Conservation (phyloP, 108 stramenopile genomes). For the Pinguiococcus pyrenoidosus region DNA sequence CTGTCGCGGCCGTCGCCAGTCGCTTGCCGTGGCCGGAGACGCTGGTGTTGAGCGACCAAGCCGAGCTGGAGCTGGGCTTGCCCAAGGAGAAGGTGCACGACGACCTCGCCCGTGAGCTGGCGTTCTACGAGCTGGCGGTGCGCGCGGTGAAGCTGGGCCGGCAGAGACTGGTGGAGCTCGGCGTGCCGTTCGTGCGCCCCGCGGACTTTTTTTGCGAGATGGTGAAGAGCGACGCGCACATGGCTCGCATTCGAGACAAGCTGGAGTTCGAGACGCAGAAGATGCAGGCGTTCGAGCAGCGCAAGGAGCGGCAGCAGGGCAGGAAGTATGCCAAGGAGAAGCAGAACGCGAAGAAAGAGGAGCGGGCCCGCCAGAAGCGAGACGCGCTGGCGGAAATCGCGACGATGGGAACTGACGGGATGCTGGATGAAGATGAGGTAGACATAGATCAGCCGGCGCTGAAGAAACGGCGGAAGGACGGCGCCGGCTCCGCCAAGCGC, state of each 20-base stretch:
- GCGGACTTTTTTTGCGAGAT: conserved; percentile 97
- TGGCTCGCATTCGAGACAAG: conserved; percentile 68
- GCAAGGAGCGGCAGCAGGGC: conserved; percentile 61
- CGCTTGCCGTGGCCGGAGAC: conserved; percentile 39
- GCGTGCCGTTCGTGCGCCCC: conserved; percentile 51
- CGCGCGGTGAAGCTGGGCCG: conserved; percentile 65
- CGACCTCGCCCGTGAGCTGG: conserved; percentile 67
- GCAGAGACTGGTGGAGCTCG: conserved; percentile 13
- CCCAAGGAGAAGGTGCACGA: conserved; percentile 79
- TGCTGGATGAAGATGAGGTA: not conserved
- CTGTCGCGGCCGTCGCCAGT: not conserved
- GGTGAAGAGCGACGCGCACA: conserved; percentile 81
- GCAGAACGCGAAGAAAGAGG: conserved; percentile 67
- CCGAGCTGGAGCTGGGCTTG: conserved; percentile 25
- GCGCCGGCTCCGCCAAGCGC: conserved; percentile 1
- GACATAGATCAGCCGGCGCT: conserved; percentile 19
- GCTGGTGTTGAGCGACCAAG: conserved; percentile 18
- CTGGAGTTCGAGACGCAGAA: conserved; percentile 94
- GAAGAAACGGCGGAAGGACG: conserved; percentile 69
- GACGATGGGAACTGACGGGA: not conserved
- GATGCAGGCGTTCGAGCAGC: conserved; percentile 87
- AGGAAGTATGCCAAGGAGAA: conserved; percentile 60
- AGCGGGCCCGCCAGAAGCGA: too few species aligned
- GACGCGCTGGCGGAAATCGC: too few species aligned
- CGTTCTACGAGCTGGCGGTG: conserved; percentile 71